Evolutionary conservation across 1,139 yeast species (phyloP).

Genomic region (Taiozyma sp.): DNA sequence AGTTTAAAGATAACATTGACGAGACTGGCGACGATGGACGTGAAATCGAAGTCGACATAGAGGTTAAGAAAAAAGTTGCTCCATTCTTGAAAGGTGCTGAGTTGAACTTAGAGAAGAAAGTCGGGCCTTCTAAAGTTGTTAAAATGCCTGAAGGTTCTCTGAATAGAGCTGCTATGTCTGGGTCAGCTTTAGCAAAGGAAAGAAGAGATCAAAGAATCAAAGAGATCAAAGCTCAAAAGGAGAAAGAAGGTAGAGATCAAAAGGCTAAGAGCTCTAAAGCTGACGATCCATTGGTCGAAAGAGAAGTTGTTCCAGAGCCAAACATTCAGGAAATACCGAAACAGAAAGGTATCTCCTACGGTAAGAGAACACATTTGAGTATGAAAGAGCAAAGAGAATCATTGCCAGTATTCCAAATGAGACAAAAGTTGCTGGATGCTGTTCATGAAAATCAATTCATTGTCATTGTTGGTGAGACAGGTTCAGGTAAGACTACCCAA

Average conservation of each 20-base stretch:
- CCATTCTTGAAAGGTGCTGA: conserved; percentile 54
- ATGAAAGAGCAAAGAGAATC: conserved; percentile 63
- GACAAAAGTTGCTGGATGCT: conserved; percentile 51
- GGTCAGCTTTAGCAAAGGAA: conserved; percentile 64
- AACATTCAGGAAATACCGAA: conserved; percentile 34
- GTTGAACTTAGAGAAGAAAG: conserved; percentile 28
- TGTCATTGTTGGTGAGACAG: conserved; percentile 94
- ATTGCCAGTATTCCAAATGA: conserved; percentile 67
- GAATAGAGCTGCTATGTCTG: conserved; percentile 69
- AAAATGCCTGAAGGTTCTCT: conserved; percentile 78
- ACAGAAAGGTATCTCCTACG: conserved; percentile 39
- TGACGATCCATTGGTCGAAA: conserved; percentile 25
- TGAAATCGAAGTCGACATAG: conserved; percentile 59
- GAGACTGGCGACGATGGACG: conserved; percentile 24
- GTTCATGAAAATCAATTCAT: conserved; percentile 64
- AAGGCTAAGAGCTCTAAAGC: conserved; percentile 5
- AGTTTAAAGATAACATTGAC: conserved; percentile 36
- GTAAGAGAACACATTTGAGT: conserved; percentile 41
- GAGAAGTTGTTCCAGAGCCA: conserved; percentile 33
- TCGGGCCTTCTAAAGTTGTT: conserved; percentile 52
- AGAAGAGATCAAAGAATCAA: conserved; percentile 53
- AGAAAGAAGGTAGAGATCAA: conserved; percentile 9
- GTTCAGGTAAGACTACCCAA: conserved; percentile 96
- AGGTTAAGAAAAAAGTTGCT: conserved; percentile 65
- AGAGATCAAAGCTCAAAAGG: conserved; percentile 44